phyloP scores from a whole-genome alignment of 495 filamentous ascomycete species.

The Letharia lupina region DNA sequence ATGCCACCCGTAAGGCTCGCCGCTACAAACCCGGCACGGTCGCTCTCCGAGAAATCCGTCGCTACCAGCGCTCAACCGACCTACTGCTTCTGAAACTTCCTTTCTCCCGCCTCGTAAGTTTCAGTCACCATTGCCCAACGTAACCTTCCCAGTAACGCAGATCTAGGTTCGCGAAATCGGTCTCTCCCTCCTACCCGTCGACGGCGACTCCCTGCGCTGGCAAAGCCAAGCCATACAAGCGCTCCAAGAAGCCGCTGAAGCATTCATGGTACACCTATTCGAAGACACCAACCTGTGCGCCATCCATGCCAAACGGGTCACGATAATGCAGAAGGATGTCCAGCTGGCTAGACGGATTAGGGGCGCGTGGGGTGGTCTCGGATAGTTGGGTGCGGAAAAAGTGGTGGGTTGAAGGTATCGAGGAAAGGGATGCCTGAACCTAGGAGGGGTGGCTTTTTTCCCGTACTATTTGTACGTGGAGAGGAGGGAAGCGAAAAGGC shows the following conservation, averaged over 20 bases:
- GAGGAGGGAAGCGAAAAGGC: not conserved
- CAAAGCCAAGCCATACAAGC: conserved; percentile 86
- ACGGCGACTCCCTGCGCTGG: conserved; percentile 64
- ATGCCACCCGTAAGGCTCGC: conserved; percentile 29
- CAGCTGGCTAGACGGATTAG: conserved; percentile 82
- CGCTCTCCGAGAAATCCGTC: conserved; percentile 78
- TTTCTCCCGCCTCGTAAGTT: conserved; percentile 70
- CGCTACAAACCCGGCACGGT: conserved; percentile 80
- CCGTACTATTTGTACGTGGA: not conserved
- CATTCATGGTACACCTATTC: conserved; percentile 88
- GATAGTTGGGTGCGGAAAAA: conserved; percentile 29
- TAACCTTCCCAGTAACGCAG: not conserved
- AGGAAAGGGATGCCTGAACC: not conserved
- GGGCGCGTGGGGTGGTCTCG: conserved; percentile 56
- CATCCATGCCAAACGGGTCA: conserved; percentile 91
- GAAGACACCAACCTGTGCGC: conserved; percentile 94
- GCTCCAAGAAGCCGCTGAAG: conserved; percentile 85
- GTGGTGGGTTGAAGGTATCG: not conserved
- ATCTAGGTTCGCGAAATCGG: conserved; percentile 76
- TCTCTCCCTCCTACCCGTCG: conserved; percentile 43
- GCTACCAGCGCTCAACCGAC: conserved; percentile 75
- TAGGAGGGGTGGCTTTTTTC: no score
- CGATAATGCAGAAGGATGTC: conserved; percentile 96
- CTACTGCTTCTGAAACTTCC: conserved; percentile 73
- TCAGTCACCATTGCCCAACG: not conserved